A percentile compares a stretch with the other conserved stretches of the same genome.
Conservation (phyloP, 257 asterid genomes). For the Verbena officinalis region DNA sequence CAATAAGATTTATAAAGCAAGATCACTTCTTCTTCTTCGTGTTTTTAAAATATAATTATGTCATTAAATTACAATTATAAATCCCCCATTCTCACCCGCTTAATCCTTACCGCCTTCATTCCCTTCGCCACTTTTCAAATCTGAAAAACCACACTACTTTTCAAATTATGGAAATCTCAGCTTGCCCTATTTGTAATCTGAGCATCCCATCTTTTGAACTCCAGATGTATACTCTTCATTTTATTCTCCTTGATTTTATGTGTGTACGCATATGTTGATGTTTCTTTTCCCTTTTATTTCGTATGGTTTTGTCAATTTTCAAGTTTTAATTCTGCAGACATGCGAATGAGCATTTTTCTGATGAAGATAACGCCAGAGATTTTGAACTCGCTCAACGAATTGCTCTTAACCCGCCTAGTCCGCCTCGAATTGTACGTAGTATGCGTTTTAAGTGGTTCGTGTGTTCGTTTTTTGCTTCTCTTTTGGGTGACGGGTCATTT, state of each 20-base stretch:
- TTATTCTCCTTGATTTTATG: not conserved
- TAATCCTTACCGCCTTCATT: not conserved
- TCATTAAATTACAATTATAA: no score
- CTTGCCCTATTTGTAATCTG: slow-evolving; percentile 51
- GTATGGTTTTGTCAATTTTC: slow-evolving; percentile 17
- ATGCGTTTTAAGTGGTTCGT: not conserved
- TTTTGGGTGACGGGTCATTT: not conserved
- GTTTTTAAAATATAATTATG: no score
- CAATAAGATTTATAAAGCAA: no score
- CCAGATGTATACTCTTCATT: slow-evolving; percentile 42
- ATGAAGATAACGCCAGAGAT: slow-evolving; percentile 51
- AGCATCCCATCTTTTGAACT: slow-evolving; percentile 39
- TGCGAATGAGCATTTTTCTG: slow-evolving; percentile 50
- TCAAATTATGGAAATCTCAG: slow-evolving; percentile 41
- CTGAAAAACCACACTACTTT: not conserved
- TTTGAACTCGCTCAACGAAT: slow-evolving; percentile 42
- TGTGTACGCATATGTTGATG: not conserved
- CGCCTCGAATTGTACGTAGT: slow-evolving; percentile 37
- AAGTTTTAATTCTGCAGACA: slow-evolving; percentile 36
- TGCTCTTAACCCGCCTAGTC: slow-evolving; percentile 33
- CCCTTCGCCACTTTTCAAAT: slow-evolving; percentile 16
- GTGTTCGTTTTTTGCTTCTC: not conserved
- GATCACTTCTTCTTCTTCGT: no score
- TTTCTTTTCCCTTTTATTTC: not conserved
- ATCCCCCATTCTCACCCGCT: slow-evolving; percentile 24